Conservation (phyloP, 2,329 filamentous ascomycete genomes). For the Metarhizium anisopliae region DNA sequence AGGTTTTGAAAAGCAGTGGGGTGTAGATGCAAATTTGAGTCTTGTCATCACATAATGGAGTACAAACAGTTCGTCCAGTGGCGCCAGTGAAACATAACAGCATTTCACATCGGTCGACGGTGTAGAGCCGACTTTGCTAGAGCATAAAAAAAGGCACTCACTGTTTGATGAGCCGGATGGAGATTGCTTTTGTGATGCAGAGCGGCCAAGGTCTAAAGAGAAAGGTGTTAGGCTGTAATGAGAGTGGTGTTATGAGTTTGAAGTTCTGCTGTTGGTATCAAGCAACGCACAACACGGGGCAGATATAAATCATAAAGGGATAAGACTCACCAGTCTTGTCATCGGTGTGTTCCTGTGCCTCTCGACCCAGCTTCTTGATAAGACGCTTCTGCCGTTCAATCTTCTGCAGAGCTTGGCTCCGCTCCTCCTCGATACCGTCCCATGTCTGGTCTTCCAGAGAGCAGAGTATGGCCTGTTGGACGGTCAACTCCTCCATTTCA, state of each 20-base stretch:
- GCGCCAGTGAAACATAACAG: not conserved
- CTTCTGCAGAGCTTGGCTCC: not conserved
- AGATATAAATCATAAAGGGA: not conserved
- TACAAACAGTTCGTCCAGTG: not conserved
- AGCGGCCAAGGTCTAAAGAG: not conserved
- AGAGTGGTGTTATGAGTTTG: not conserved
- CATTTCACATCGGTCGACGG: not conserved
- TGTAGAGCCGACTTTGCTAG: no score
- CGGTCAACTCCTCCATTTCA: constrained; percentile 30
- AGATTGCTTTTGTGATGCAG: not conserved
- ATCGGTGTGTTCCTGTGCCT: not conserved
- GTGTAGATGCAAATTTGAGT: not conserved
- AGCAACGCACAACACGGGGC: no score
- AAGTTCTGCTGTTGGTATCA: not conserved
- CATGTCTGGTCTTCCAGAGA: constrained; percentile 25
- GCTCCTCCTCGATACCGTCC: constrained; percentile 20
- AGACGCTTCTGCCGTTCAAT: constrained; percentile 22
- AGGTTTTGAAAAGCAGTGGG: not conserved
- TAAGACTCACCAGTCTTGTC: not conserved
- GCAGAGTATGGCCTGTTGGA: constrained; percentile 32
- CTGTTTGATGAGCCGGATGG: not conserved
- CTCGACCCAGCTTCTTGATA: constrained; percentile 12
- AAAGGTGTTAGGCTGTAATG: not conserved
- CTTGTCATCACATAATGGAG: not conserved
- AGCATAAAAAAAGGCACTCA: not conserved